These are phyloP conservation scores for Boletus bicolor DNA, from an alignment of 768 basidiomycete genomes.

Conservation along the genomic window DNA sequence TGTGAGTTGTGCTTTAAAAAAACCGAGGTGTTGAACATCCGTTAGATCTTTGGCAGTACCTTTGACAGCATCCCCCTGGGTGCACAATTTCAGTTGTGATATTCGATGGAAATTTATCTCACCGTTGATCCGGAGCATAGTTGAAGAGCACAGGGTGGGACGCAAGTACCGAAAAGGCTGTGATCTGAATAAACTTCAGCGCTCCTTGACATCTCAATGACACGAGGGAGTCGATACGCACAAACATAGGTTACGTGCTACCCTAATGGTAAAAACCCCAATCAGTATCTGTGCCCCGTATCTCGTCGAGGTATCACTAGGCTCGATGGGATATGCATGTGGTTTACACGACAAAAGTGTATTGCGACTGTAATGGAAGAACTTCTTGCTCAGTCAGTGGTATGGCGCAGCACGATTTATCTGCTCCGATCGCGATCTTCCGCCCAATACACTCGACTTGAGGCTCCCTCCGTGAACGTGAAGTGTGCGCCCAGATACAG, in stretches of 20 bases:
- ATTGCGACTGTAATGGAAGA: conserved; percentile 14
- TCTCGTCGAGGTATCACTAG: conserved; percentile 9
- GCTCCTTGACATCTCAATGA: conserved; percentile 1
- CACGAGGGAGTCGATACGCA: conserved; percentile 11
- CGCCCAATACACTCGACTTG: conserved; percentile 9
- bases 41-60: background rate
- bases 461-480: conserved; percentile 1
- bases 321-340: conserved; percentile 7
- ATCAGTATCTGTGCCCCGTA: conserved; percentile 23
- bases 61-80: background rate
- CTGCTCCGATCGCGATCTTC: conserved; percentile 12
- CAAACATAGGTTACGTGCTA: background rate
- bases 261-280: conserved; percentile 3
- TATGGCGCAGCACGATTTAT: conserved; percentile 6
- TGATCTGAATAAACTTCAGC: conserved; percentile 11
- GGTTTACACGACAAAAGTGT: conserved; percentile 12
- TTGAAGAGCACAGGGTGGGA: conserved; percentile 3
- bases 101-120: conserved; percentile 6
- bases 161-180: conserved; percentile 8
- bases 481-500: conserved; percentile 7
- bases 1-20: background rate
- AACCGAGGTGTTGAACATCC: background rate
- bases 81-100: conserved; percentile 26
- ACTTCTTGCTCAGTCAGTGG: conserved; percentile 5
- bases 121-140: conserved; percentile 6